Evolutionary conservation across 352 stramenopile genomes (phyloP).

Genomic region (Phytopythium cucurbitacearum): DNA sequence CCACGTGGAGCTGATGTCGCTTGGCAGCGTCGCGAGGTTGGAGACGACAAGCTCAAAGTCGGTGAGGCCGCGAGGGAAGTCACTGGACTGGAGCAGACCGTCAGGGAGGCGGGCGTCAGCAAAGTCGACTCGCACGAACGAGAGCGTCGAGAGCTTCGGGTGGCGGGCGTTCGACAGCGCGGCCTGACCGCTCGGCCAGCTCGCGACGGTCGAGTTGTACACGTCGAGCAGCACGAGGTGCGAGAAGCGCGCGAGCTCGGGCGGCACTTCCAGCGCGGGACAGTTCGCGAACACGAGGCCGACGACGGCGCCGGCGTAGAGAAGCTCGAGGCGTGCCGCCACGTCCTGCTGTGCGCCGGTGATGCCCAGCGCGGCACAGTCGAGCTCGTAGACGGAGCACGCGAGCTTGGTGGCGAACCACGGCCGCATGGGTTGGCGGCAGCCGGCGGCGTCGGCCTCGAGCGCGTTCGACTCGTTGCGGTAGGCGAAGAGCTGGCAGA

Average conservation of each 20-base stretch:
- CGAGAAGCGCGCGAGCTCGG: constrained; percentile 9
- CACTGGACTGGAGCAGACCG: constrained; percentile 17
- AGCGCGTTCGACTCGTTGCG: neutral
- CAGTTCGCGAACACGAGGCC: constrained; percentile 27
- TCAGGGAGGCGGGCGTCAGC: constrained; percentile 16
- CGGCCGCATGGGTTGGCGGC: constrained; percentile 2
- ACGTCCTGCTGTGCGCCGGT: constrained; percentile 5
- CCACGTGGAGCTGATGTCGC: constrained; percentile 33
- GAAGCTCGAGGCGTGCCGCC: constrained; percentile 4
- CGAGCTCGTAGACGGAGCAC: constrained; percentile 28
- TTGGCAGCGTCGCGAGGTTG: constrained; percentile 26
- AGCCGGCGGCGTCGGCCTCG: neutral
- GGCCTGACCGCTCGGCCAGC: constrained; percentile 15
- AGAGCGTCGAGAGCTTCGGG: constrained; percentile 21
- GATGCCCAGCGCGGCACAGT: constrained; percentile 16
- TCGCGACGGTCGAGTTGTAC: constrained; percentile 30
- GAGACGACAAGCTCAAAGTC: constrained; percentile 28
- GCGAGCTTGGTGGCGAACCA: constrained; percentile 5
- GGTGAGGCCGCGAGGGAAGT: constrained; percentile 23
- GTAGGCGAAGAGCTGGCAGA: neutral
- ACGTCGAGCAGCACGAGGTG: constrained; percentile 31
- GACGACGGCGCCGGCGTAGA: constrained; percentile 17
- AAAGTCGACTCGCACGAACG: constrained; percentile 24
- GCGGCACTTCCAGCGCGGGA: constrained; percentile 20
- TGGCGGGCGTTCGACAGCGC: constrained; percentile 22